Evolutionary conservation across 306 rosid genomes (phyloP).

Genomic region (Leucaena leucocephala): DNA sequence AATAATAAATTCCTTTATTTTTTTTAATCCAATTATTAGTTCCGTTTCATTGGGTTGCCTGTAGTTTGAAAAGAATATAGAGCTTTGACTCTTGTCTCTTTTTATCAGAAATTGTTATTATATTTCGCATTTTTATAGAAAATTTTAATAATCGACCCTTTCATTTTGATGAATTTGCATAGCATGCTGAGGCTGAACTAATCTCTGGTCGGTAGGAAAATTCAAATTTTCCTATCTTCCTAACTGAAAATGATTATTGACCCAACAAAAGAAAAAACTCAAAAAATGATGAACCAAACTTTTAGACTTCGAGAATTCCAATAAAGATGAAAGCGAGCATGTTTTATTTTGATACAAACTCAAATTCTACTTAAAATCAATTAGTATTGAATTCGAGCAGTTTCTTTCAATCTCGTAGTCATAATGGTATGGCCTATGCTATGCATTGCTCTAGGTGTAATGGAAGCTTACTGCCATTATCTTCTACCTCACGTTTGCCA

Average conservation of each 20-base stretch:
- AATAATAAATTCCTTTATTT: background rate
- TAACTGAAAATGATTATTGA: background rate
- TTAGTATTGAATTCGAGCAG: too few species aligned
- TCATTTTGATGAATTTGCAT: background rate
- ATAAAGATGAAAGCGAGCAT: background rate
- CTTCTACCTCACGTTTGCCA: too few species aligned
- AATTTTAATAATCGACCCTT: background rate
- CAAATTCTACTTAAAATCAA: background rate
- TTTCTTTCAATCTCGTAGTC: too few species aligned
- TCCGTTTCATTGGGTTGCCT: background rate
- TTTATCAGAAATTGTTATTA: background rate
- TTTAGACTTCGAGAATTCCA: background rate
- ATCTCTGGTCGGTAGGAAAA: background rate
- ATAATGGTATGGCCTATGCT: too few species aligned
- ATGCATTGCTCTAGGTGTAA: too few species aligned
- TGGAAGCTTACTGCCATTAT: too few species aligned
- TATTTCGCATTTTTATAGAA: background rate
- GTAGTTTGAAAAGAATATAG: too few species aligned
- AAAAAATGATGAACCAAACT: background rate
- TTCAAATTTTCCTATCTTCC: background rate
- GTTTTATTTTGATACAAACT: background rate
- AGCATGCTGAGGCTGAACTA: background rate
- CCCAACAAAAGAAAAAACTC: background rate
- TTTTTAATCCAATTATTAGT: background rate
- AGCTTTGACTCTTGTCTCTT: background rate